Evolutionary conservation across 2,329 filamentous ascomycete genomes (phyloP).

Genomic region (Pestalotiopsis sp.): DNA sequence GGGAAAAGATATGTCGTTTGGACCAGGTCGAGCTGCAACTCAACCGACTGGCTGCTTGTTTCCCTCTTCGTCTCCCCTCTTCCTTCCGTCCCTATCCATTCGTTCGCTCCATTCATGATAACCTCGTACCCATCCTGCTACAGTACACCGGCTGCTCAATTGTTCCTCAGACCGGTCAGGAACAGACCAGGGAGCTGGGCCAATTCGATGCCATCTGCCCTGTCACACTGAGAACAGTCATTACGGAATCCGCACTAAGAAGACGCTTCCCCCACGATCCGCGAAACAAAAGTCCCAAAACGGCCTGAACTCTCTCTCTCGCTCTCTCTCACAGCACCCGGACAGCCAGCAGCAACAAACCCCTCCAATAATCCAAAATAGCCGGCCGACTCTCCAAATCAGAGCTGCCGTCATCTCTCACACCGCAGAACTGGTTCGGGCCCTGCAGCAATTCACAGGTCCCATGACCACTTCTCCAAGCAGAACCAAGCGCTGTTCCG

Average conservation of each 20-base stretch:
- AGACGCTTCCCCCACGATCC: background rate
- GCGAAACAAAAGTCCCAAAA: background rate
- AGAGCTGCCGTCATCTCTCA: background rate
- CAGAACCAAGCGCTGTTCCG: background rate
- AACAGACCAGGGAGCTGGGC: background rate
- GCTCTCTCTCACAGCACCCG: no score
- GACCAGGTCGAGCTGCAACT: background rate
- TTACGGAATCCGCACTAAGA: background rate
- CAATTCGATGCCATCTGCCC: background rate
- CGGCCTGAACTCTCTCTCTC: background rate
- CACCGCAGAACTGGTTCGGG: background rate
- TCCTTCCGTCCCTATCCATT: background rate
- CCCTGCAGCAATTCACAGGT: conserved; percentile 2
- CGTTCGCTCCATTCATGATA: background rate
- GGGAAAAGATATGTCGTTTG: background rate
- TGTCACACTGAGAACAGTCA: background rate
- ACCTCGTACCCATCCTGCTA: no score
- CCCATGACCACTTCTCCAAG: background rate
- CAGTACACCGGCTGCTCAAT: no score
- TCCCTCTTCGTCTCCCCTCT: background rate
- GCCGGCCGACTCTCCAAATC: background rate
- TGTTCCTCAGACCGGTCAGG: background rate
- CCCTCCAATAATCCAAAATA: background rate
- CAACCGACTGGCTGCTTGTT: background rate
- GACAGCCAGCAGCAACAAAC: background rate